A percentile compares a stretch with the other conserved stretches of the same genome.
Conservation (phyloP, 306 rosid species). For the Cicer chorassanicum region DNA sequence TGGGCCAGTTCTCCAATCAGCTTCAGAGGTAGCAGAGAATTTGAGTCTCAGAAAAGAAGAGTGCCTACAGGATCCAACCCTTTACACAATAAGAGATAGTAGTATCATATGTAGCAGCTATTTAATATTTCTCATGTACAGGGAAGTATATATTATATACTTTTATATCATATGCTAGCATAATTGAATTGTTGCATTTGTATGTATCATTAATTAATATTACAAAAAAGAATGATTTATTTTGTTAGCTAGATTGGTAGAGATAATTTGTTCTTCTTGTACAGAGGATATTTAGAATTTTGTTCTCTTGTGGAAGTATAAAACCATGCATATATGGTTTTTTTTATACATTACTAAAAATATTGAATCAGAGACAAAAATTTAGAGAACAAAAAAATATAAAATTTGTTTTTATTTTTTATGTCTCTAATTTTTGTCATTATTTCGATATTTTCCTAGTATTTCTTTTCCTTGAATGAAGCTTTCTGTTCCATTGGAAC, state of each 20-base stretch:
- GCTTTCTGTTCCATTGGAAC: constrained; percentile 44
- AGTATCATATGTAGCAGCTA: neutral
- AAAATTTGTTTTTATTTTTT: too few relatives aligned
- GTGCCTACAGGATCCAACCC: constrained; percentile 94
- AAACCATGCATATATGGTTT: neutral
- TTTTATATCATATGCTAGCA: constrained; percentile 1
- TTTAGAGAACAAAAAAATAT: too few relatives aligned
- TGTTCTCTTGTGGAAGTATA: constrained; percentile 14
- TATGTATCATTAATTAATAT: neutral
- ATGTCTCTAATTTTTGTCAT: too few relatives aligned
- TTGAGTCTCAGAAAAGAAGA: constrained; percentile 64
- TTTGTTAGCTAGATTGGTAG: constrained; percentile 39
- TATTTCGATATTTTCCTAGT: too few relatives aligned
- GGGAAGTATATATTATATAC: neutral
- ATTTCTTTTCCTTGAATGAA: constrained; percentile 21
- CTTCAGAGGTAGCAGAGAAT: constrained; percentile 37
- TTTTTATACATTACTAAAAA: too few relatives aligned
- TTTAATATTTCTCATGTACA: constrained; percentile 30
- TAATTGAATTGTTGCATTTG: constrained; percentile 34
- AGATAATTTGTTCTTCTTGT: constrained; percentile 39
- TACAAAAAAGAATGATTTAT: constrained; percentile 16
- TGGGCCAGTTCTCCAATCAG: constrained; percentile 39
- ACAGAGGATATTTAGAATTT: constrained; percentile 43
- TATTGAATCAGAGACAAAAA: too few relatives aligned
- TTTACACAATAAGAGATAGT: constrained; percentile 74